Evolutionary conservation across 148 eudicot species (phyloP).

Genomic region (Amaranthus cruentus): DNA sequence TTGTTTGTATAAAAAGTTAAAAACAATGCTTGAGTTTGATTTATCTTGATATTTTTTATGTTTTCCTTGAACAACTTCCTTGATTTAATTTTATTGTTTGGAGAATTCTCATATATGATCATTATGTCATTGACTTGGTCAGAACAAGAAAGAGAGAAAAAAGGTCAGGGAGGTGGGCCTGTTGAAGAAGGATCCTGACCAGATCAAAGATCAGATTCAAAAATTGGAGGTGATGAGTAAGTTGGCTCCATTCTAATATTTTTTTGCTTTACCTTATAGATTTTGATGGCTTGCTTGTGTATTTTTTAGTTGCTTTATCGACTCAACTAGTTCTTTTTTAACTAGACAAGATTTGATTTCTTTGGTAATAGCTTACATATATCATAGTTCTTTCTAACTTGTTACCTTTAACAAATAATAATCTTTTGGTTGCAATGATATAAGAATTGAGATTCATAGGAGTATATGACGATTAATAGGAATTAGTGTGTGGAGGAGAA

Average conservation of each 20-base stretch:
- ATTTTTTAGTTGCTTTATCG: background rate
- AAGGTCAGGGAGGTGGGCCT: slow-evolving; percentile 97
- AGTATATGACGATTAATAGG: too few species aligned
- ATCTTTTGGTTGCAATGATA: too few species aligned
- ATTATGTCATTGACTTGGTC: slow-evolving; percentile 25
- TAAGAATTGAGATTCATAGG: too few species aligned
- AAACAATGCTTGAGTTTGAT: background rate
- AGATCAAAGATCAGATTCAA: slow-evolving; percentile 81
- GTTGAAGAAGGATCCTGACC: slow-evolving; percentile 94
- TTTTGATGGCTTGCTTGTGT: background rate
- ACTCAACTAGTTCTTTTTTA: background rate
- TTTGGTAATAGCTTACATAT: background rate
- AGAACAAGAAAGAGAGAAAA: slow-evolving; percentile 98
- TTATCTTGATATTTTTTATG: background rate
- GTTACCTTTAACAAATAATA: background rate
- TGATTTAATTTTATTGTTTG: background rate
- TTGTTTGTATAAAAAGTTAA: background rate
- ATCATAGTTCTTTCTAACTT: background rate
- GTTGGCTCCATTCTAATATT: slow-evolving; percentile 21
- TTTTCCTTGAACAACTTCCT: background rate
- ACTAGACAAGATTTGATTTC: background rate
- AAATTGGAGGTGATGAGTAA: slow-evolving; percentile 92
- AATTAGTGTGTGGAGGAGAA: too few species aligned
- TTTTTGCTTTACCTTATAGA: background rate
- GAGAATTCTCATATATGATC: background rate